Evolutionary conservation across 1,284 basidiomycete genomes (phyloP).

Genomic region (Ceratobasidium sp.): DNA sequence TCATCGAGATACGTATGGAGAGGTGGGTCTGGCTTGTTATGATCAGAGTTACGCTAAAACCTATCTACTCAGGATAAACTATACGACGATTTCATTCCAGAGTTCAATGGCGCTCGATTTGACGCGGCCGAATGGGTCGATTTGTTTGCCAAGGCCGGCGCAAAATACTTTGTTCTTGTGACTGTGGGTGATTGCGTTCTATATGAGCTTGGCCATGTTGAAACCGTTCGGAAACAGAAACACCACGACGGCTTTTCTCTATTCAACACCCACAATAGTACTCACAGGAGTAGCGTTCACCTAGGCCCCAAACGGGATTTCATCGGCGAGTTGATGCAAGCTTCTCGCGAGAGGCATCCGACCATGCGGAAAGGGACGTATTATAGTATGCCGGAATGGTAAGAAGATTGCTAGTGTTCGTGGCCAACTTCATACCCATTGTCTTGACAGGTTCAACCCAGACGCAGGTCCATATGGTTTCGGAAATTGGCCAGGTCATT

Average conservation of each 20-base stretch:
- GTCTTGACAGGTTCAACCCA: constrained; percentile 58
- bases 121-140: constrained; percentile 63
- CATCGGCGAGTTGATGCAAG: constrained; percentile 59
- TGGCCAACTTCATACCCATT: neutral
- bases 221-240: constrained; percentile 41
- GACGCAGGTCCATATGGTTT: constrained; percentile 61
- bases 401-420: neutral
- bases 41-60: neutral
- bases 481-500: constrained; percentile 58
- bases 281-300: constrained; percentile 58
- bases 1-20: constrained; percentile 60
- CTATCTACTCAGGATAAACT: constrained; percentile 52
- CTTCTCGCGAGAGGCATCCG: constrained; percentile 59
- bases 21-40: constrained; percentile 46
- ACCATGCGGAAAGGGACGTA: constrained; percentile 61
- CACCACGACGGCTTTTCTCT: constrained; percentile 56
- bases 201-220: neutral
- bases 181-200: constrained; percentile 50
- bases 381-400: constrained; percentile 53
- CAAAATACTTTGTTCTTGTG: constrained; percentile 68
- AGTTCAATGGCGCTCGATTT: constrained; percentile 61
- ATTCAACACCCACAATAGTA: constrained; percentile 63
- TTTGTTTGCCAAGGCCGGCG: constrained; percentile 62
- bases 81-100: constrained; percentile 65
- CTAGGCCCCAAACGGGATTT: constrained; percentile 63